A percentile compares a stretch with the other conserved stretches of the same genome.
These are phyloP conservation scores for Mucor velutinosus DNA, from an alignment of 371 early-diverging fungal species.

Conservation along the genomic window DNA sequence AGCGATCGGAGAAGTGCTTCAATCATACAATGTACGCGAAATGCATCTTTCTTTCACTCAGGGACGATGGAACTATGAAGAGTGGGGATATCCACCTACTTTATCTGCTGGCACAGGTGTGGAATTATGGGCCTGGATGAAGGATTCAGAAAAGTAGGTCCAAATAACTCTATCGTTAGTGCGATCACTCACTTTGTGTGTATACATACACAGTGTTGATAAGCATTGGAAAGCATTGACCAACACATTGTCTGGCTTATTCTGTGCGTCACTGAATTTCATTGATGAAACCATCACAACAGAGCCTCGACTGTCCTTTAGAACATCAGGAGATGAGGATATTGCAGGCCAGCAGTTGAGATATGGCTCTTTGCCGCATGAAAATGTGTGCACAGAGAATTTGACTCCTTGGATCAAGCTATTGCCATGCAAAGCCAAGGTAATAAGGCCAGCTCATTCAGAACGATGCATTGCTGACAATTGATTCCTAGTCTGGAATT, in stretches of 20 bases:
- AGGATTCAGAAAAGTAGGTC: constrained; percentile 45
- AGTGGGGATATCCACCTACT: constrained; percentile 74
- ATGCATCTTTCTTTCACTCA: constrained; percentile 90
- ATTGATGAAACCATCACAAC: constrained; percentile 82
- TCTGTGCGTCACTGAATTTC: constrained; percentile 95
- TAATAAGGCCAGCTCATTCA: constrained; percentile 13
- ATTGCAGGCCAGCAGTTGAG: constrained; percentile 49
- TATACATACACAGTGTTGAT: constrained; percentile 58
- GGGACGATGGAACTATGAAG: constrained; percentile 82
- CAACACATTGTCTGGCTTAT: constrained; percentile 91
- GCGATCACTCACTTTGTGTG: background rate
- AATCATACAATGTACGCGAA: constrained; percentile 72
- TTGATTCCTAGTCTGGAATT: constrained; percentile 70
- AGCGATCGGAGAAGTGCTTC: constrained; percentile 82
- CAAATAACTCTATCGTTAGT: background rate
- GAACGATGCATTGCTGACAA: background rate
- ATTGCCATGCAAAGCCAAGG: constrained; percentile 90
- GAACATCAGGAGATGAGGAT: background rate
- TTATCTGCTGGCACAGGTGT: constrained; percentile 74
- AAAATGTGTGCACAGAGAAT: constrained; percentile 97
- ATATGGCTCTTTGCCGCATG: constrained; percentile 85
- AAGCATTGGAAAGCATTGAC: constrained; percentile 83
- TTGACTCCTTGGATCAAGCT: constrained; percentile 96
- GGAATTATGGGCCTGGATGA: constrained; percentile 82
- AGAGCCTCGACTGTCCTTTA: constrained; percentile 71